phyloP scores from a whole-genome alignment of 1,284 basidiomycete species.

The Neonothopanus nambi region DNA sequence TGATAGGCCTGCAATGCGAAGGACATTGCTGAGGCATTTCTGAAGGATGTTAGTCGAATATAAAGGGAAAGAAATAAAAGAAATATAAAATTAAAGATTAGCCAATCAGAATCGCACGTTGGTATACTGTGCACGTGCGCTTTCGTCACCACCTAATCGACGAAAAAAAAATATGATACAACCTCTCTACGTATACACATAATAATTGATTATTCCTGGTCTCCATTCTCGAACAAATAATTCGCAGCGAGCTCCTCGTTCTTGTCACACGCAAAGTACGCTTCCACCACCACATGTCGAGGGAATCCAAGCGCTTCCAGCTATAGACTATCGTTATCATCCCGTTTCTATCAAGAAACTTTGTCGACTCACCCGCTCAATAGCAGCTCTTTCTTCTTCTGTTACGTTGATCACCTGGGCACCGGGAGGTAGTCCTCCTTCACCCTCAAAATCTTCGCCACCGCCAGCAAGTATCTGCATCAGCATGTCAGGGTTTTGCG shows the following conservation, averaged over 20 bases:
- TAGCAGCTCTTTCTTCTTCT: slow-evolving; percentile 82
- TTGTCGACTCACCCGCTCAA: slow-evolving; percentile 67
- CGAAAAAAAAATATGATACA: slow-evolving; percentile 7
- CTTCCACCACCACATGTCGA: slow-evolving; percentile 76
- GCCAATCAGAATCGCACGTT: slow-evolving; percentile 3
- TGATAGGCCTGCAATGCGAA: background rate
- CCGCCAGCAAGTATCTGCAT: slow-evolving; percentile 59
- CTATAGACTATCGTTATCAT: slow-evolving; percentile 37
- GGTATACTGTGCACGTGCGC: slow-evolving; percentile 5
- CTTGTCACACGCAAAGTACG: slow-evolving; percentile 92
- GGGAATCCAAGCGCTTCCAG: slow-evolving; percentile 86
- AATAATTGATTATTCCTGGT: slow-evolving; percentile 26
- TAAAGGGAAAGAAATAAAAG: background rate
- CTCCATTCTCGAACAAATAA: slow-evolving; percentile 78
- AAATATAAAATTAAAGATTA: background rate
- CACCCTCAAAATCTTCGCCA: slow-evolving; percentile 44
- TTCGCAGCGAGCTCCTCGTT: slow-evolving; percentile 95
- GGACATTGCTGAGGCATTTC: background rate
- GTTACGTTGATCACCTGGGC: slow-evolving; percentile 78
- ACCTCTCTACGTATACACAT: slow-evolving; percentile 3
- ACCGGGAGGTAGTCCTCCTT: slow-evolving; percentile 55
- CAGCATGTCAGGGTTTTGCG: slow-evolving; percentile 72
- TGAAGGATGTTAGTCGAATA: background rate
- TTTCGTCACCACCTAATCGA: background rate
- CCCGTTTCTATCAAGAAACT: slow-evolving; percentile 1